Evolutionary conservation across 192 early-diverging fungal genomes (phyloP).

Genomic region (Mortierella claussenii): DNA sequence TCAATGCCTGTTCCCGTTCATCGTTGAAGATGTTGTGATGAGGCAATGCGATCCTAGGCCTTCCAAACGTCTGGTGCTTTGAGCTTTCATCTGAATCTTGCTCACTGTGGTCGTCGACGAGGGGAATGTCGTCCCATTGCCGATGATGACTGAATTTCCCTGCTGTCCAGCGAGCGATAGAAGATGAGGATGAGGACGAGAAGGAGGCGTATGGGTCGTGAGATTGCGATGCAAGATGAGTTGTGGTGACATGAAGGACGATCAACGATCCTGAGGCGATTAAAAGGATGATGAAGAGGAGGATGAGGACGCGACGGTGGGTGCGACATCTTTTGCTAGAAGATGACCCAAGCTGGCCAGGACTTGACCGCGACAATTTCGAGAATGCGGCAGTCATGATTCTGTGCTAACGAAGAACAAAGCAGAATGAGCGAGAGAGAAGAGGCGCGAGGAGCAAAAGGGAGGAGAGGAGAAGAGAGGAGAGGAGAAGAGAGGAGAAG

Average conservation of each 20-base stretch:
- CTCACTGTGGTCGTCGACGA: not conserved
- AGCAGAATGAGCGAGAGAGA: not conserved
- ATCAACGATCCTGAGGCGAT: conserved; percentile 25
- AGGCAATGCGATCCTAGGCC: conserved; percentile 15
- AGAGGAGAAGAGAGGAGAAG: not conserved
- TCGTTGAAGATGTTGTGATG: not conserved
- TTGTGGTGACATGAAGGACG: conserved; percentile 7
- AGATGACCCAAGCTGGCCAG: not conserved
- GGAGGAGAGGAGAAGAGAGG: not conserved
- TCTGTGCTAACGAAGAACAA: not conserved
- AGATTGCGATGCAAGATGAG: not conserved
- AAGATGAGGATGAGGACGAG: conserved; percentile 16
- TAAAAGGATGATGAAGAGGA: conserved; percentile 8
- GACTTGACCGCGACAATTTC: not conserved
- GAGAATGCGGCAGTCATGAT: not conserved
- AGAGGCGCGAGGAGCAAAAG: not conserved
- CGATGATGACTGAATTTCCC: not conserved
- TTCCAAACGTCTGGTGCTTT: not conserved
- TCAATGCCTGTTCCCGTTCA: conserved; percentile 2
- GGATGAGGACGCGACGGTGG: conserved; percentile 4
- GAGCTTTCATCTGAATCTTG: not conserved
- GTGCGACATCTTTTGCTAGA: not conserved
- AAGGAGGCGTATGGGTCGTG: conserved; percentile 7
- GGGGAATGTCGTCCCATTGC: not conserved
- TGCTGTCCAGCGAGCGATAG: conserved; percentile 32